These are phyloP conservation scores for Coniosporium tulheliwenetii DNA, from an alignment of 2,329 filamentous ascomycete species.

Conservation along the genomic window DNA sequence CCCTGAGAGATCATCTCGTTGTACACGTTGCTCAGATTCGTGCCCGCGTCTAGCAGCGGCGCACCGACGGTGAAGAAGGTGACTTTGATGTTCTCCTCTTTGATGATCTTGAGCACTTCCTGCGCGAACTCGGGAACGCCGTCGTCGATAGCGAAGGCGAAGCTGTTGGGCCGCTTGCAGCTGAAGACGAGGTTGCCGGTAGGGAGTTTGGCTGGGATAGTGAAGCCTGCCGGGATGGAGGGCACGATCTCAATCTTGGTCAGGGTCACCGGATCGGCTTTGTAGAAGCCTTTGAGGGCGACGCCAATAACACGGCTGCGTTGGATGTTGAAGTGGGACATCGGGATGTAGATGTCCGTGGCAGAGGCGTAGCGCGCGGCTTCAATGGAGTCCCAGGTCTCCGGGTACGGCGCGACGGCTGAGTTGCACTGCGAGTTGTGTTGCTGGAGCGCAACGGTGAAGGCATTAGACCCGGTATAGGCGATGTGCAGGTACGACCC, in stretches of 20 bases:
- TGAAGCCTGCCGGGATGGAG: slow-evolving; percentile 33
- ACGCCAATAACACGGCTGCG: slow-evolving; percentile 40
- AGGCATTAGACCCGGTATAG: slow-evolving; percentile 45
- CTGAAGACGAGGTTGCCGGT: slow-evolving; percentile 45
- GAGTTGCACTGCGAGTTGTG: slow-evolving; percentile 46
- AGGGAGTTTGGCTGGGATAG: slow-evolving; percentile 42
- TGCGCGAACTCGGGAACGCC: slow-evolving; percentile 44
- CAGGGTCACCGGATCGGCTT: slow-evolving; percentile 31
- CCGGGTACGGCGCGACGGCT: slow-evolving; percentile 42
- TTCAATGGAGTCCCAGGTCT: slow-evolving; percentile 53
- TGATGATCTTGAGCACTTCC: slow-evolving; percentile 44
- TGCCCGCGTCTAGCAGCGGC: slow-evolving; percentile 40
- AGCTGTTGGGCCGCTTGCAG: slow-evolving; percentile 52
- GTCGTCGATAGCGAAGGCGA: slow-evolving; percentile 60
- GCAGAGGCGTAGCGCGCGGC: slow-evolving; percentile 41
- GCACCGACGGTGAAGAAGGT: slow-evolving; percentile 58
- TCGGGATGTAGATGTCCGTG: slow-evolving; percentile 48
- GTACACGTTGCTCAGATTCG: slow-evolving; percentile 49
- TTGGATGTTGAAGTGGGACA: slow-evolving; percentile 50
- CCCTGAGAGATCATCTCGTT: slow-evolving; percentile 44
- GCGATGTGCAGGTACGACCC: slow-evolving; percentile 48
- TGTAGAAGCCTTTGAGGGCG: slow-evolving; percentile 50
- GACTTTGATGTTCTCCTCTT: slow-evolving; percentile 45
- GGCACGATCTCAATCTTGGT: slow-evolving; percentile 46
- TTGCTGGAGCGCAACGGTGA: slow-evolving; percentile 50